A percentile compares a stretch with the other conserved stretches of the same genome.
These are phyloP conservation scores for Cordyceps militaris DNA, from an alignment of 2,329 filamentous ascomycete species.

Conservation along the genomic window DNA sequence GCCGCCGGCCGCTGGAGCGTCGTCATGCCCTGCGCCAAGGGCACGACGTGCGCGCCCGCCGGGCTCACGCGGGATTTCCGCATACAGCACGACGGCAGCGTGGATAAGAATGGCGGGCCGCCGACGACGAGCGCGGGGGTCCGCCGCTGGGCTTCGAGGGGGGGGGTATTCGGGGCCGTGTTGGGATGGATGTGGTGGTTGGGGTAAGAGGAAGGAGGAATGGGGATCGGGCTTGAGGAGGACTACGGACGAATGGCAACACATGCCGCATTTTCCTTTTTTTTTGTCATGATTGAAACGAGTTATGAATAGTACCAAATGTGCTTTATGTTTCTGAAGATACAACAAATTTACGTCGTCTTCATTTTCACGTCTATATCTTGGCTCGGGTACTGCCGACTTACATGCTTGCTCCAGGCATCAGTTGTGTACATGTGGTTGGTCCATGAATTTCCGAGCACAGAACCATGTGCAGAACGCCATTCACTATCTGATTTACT, in stretches of 20 bases:
- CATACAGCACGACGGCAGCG: constrained; percentile 25
- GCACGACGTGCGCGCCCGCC: constrained; percentile 38
- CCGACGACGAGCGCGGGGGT: constrained; percentile 1
- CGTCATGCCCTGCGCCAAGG: constrained; percentile 35
- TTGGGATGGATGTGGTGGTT: neutral
- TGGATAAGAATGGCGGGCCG: neutral
- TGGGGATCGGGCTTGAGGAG: neutral
- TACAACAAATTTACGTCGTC: too few species aligned
- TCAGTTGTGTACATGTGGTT: too few species aligned
- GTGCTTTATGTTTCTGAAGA: neutral
- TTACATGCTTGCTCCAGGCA: too few species aligned
- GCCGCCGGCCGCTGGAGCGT: constrained; percentile 40
- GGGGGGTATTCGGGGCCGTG: neutral
- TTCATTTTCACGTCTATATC: too few species aligned
- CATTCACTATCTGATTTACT: too few species aligned
- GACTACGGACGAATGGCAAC: neutral
- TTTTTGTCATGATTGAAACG: neutral
- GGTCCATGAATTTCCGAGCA: too few species aligned
- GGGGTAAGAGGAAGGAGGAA: neutral
- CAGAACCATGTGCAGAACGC: too few species aligned
- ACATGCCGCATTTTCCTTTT: neutral
- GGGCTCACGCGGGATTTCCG: constrained; percentile 36
- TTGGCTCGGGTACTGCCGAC: too few species aligned
- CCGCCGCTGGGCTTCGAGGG: neutral
- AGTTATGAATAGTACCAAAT: neutral